Evolutionary conservation across 495 filamentous ascomycete genomes (phyloP), one percentile per base, ranked within the genome.

Genomic region (Pseudevernia furfuracea): DNA sequence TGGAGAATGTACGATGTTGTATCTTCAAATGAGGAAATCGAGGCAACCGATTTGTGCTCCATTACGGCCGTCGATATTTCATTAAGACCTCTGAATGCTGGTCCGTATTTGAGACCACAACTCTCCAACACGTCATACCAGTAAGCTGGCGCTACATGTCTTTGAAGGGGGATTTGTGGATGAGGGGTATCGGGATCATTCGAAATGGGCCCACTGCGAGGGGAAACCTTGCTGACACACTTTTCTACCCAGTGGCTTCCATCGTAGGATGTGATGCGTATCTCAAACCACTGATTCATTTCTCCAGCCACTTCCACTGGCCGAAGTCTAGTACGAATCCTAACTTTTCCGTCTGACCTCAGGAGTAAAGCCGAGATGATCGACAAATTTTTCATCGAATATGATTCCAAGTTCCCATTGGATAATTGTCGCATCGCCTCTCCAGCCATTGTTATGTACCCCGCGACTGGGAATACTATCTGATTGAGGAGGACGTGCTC

Each of bases 111-210:
- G 36, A 58, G 17, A 58, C 56, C 56, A 39, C 1, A 6, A 25
- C 25, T 58, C 5, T 58, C 56, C 15, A 41, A 58, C 36, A 58
- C 36, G 38, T 58, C 56, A 12, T 58, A 58, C 56, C 56, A 58
- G 25, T 58, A 58, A 58, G 36, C 56, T 58, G 12, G 56, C 56
- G 56, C 5, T 58, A 58, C 56, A 58, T 25, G 56, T 23, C 56
- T 58, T 25, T 19, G 56, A 14, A 58, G 19, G 56, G 7, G 6
- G 7, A 11, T n/a, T 39, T 12, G 19, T 41, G 28, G 19, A 41
- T 7, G 56, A 1, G 56, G 56, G 19, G 21, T 0, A 39, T 39
- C 19, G 15, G n/a, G 11, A 58, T 58, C 32, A 8, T 39, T 14
- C 36, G 36, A 58, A 23, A 4, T 23, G 11, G 34, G 36, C 34